Evolutionary conservation across 2,329 filamentous ascomycete species (phyloP).

Genomic region (Clathrospora elynae): DNA sequence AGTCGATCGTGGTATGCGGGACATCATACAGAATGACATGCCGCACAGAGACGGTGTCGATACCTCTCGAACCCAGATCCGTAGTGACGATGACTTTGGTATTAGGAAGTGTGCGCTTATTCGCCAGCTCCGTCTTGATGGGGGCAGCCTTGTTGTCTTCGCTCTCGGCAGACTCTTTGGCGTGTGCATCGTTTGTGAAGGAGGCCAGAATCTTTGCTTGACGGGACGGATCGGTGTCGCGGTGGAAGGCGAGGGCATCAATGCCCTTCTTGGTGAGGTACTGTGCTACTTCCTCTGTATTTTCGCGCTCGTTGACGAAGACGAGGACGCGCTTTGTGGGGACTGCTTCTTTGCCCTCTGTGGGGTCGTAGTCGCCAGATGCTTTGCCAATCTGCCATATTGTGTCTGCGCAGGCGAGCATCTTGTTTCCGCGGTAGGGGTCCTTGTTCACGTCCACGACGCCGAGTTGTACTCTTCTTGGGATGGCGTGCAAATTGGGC

Average conservation of each 20-base stretch:
- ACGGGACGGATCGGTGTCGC: conserved; percentile 79
- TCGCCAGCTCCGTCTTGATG: conserved; percentile 12
- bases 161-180: background rate
- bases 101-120: conserved; percentile 64
- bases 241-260: conserved; percentile 80
- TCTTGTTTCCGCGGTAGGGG: conserved; percentile 92
- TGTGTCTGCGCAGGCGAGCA: conserved; percentile 89
- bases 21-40: conserved; percentile 96
- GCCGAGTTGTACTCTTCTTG: conserved; percentile 88
- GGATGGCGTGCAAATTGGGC: conserved; percentile 94
- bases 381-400: conserved; percentile 93
- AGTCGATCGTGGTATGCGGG: conserved; percentile 97
- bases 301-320: conserved; percentile 95
- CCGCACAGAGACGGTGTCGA: conserved; percentile 88
- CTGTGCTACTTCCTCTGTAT: conserved; percentile 76
- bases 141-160: conserved; percentile 1
- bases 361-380: conserved; percentile 50
- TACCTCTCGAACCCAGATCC: conserved; percentile 87
- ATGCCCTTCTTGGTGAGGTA: conserved; percentile 86
- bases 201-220: conserved; percentile 75
- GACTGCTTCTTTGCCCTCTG: conserved; percentile 57
- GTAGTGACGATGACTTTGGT: conserved; percentile 94
- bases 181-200: conserved; percentile 58
- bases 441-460: conserved; percentile 90
- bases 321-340: conserved; percentile 86